Conservation (phyloP, 495 filamentous ascomycete genomes). For the Penicillium antarcticum region DNA sequence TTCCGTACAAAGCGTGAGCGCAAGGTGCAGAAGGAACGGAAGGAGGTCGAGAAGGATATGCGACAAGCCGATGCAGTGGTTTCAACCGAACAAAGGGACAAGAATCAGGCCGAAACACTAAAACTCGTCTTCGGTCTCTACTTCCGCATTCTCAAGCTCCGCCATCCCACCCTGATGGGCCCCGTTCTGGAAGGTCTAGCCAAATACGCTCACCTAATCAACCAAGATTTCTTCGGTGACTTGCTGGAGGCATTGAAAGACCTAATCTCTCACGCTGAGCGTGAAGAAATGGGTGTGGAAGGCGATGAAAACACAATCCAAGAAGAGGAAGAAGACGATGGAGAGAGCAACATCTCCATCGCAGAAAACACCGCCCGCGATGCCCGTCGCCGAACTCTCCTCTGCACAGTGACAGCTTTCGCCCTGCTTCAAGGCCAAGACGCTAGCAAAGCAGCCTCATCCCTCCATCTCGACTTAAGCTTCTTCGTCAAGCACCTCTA, state of each 20-base stretch:
- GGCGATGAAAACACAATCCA: conserved; percentile 31
- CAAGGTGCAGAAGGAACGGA: conserved; percentile 76
- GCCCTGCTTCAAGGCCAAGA: conserved; percentile 90
- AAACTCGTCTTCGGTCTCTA: conserved; percentile 94
- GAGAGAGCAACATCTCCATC: conserved; percentile 31
- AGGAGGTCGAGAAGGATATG: conserved; percentile 89
- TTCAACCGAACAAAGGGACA: conserved; percentile 84
- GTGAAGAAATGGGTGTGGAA: conserved; percentile 44
- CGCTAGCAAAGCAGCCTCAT: conserved; percentile 56
- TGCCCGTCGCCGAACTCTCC: conserved; percentile 77
- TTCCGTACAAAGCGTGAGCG: conserved; percentile 73
- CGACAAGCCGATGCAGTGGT: conserved; percentile 86
- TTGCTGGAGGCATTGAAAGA: conserved; percentile 91
- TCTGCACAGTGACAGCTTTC: conserved; percentile 94
- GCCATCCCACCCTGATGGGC: conserved; percentile 77
- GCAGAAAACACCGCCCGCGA: conserved; percentile 48
- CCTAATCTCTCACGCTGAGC: conserved; percentile 69
- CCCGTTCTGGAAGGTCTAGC: conserved; percentile 90
- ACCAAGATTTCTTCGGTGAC: conserved; percentile 97
- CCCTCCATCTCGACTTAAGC: conserved; percentile 80
- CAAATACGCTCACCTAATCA: conserved; percentile 91
- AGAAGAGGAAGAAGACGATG: conserved; percentile 39
- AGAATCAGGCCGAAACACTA: conserved; percentile 88
- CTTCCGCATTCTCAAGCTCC: conserved; percentile 86
- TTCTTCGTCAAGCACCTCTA: conserved; percentile 96